Evolutionary conservation across 2,329 filamentous ascomycete species (phyloP), one percentile per base, ranked within the genome.

Genomic region (Monosporascus sp.): DNA sequence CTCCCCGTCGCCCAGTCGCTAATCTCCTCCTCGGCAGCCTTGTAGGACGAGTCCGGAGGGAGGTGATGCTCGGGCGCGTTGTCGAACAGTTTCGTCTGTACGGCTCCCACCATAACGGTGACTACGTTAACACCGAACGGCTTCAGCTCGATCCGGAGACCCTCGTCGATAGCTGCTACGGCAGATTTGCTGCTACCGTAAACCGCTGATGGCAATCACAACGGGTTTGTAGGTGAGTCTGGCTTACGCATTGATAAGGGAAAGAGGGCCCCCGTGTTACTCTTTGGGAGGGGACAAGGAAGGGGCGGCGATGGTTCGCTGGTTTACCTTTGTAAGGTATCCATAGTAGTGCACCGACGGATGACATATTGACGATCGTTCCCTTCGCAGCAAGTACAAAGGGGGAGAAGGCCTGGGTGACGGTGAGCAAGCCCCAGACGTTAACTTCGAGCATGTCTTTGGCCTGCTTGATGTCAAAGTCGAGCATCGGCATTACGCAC

Each of bases 401-500:
- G 3, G 54, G 54, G n/a, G 53, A 28, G 38, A 56, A 53, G 3
- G 51, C 54, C 37, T 56, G 54, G 7, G 51, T 53, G 7, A 50
- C 51, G 18, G 49, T 45, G 5, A 56, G 6, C n/a, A 43, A n/a
- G n/a, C 49, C 54, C 8, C 49, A 24, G 2, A 56, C 45, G 38
- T 56, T 56, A 8, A 50, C 47, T 8, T 53, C 49, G 11, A 56
- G 38, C n/a, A 56, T 45, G 17, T 49, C 37, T 24, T 43, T 51
- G 8, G 43, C 40, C 9, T 53, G 51, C 17, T 26, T 22, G 1
- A 56, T 28, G 8, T 26, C 6, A 5, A 46, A 48, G 45, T 56
- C 54, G 9, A 47, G n/a, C 8, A 56, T 20, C 15, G 54, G 54
- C 51, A 51, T 44, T 44, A 56, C 45, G 8, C 49, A 46, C 20